These are phyloP conservation scores for Singerocomus inundabilis DNA, from an alignment of 1,284 basidiomycete genomes.

Conservation along the genomic window DNA sequence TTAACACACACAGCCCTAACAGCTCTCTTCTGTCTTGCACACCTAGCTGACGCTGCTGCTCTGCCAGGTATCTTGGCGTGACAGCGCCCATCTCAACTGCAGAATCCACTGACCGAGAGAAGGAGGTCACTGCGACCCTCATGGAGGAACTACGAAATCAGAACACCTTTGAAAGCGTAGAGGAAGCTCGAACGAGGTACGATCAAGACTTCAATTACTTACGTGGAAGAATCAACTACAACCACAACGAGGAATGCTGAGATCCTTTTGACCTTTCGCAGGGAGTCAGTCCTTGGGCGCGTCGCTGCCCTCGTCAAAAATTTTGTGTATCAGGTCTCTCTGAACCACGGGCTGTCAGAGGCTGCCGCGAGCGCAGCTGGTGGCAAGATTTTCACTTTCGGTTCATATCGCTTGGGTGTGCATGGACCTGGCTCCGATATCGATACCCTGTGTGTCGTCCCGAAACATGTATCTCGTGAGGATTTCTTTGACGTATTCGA, in stretches of 20 bases:
- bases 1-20: background rate
- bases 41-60: conserved; percentile 11
- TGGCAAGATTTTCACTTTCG: conserved; percentile 99
- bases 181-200: conserved; percentile 83
- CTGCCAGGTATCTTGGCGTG: conserved; percentile 65
- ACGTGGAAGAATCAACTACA: conserved; percentile 10
- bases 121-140: conserved; percentile 82
- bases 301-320: conserved; percentile 90
- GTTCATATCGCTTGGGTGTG: conserved; percentile 94
- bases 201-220: conserved; percentile 18
- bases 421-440: conserved; percentile 97
- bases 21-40: background rate
- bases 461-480: conserved; percentile 91
- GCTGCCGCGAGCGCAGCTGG: conserved; percentile 83
- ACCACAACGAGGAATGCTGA: conserved; percentile 17
- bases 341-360: conserved; percentile 83
- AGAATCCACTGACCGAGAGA: conserved; percentile 70
- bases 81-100: conserved; percentile 91
- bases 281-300: conserved; percentile 91
- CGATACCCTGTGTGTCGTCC: conserved; percentile 98
- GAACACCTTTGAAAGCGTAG: conserved; percentile 88
- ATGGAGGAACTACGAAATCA: conserved; percentile 88
- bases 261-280: conserved; percentile 39
- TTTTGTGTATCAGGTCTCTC: conserved; percentile 86
- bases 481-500: conserved; percentile 96